These are phyloP conservation scores for Albifimbria verrucaria DNA, from an alignment of 2,329 filamentous ascomycete genomes.

Conservation along the genomic window DNA sequence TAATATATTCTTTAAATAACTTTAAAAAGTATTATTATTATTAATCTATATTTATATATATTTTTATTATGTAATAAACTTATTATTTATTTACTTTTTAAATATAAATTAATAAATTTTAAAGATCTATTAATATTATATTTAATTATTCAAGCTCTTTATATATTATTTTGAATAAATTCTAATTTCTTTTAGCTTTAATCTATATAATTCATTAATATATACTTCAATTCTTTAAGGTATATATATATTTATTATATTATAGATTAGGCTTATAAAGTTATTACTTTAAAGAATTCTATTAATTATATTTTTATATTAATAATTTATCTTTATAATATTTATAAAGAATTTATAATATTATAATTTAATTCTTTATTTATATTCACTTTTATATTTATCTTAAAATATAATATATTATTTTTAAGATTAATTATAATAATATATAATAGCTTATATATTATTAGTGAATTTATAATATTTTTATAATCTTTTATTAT, in stretches of 20 bases:
- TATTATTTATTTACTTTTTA: not conserved
- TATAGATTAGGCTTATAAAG: slow-evolving; percentile 1
- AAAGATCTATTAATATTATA: not conserved
- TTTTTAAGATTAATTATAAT: slow-evolving; percentile 1
- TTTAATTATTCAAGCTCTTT: not conserved
- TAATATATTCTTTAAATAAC: too few species aligned
- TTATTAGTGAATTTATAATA: slow-evolving; percentile 1
- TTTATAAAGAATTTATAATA: not conserved
- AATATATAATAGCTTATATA: not conserved
- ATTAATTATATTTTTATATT: not conserved
- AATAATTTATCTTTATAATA: not conserved
- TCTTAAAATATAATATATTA: slow-evolving; percentile 1
- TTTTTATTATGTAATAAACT: not conserved
- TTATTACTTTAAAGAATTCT: not conserved
- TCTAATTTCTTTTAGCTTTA: not conserved
- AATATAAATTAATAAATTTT: not conserved
- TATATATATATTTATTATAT: slow-evolving; percentile 3
- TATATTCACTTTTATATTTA: slow-evolving; percentile 2
- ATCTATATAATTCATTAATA: not conserved
- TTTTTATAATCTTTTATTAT: not conserved
- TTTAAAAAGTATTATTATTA: too few species aligned
- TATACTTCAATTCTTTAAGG: slow-evolving; percentile 1
- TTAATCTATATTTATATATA: too few species aligned
- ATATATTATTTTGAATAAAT: not conserved
- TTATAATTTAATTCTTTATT: slow-evolving; percentile 4